Conservation (phyloP, 805 yeast genomes). For the Aciculoconidium aculeatum region DNA sequence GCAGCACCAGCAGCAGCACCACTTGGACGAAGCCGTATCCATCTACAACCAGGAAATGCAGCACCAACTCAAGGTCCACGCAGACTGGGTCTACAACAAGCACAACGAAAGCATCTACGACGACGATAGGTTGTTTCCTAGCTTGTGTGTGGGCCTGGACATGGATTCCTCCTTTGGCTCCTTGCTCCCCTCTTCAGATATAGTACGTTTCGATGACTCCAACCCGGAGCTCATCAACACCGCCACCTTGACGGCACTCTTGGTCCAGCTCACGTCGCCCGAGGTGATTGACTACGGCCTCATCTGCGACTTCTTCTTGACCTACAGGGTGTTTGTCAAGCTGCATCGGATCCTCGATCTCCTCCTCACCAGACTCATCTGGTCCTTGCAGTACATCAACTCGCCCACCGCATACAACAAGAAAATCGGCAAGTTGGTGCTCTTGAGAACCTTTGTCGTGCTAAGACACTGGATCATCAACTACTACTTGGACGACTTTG, state of each 20-base stretch:
- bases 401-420: conserved; percentile 18
- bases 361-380: conserved; percentile 58
- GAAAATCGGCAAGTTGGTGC: conserved; percentile 55
- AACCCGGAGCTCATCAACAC: conserved; percentile 28
- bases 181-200: too few species aligned
- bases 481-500: conserved; percentile 78
- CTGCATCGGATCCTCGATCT: conserved; percentile 54
- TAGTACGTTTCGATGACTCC: conserved; percentile 30
- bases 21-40: too few species aligned
- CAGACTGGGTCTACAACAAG: conserved; percentile 25
- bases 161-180: too few species aligned
- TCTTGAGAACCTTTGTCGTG: conserved; percentile 79
- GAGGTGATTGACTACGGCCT: conserved; percentile 69
- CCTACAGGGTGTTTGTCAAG: conserved; percentile 67
- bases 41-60: conserved; percentile 1
- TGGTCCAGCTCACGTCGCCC: conserved; percentile 66
- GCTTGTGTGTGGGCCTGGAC: conserved; percentile 13
- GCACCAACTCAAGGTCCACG: conserved; percentile 8
- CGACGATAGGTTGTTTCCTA: conserved; percentile 30
- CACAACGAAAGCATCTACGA: conserved; percentile 36
- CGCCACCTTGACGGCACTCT: conserved; percentile 40
- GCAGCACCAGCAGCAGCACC: too few species aligned
- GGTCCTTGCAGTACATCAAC: conserved; percentile 55
- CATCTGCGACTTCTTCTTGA: conserved; percentile 79
- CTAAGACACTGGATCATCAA: conserved; percentile 87